Conservation (phyloP, 2,329 filamentous ascomycete species). For the Stylonectria norvegica region DNA sequence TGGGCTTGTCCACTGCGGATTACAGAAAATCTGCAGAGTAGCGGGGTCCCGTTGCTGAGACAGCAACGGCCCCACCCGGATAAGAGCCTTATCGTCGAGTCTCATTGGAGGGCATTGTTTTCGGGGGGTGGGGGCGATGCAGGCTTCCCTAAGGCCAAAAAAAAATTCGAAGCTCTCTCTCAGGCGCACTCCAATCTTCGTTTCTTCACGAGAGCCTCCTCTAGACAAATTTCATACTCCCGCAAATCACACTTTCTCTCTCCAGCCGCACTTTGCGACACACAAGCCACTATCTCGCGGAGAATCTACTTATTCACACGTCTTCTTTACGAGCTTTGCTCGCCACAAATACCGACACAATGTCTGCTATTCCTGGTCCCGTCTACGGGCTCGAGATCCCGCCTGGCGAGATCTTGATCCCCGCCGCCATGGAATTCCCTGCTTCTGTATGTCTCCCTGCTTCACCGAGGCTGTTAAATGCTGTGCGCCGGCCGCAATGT, state of each 20-base stretch:
- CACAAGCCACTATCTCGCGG: background rate
- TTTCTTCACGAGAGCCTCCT: constrained; percentile 19
- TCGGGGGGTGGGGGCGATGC: constrained; percentile 16
- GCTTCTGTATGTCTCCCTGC: constrained; percentile 64
- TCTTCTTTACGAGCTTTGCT: constrained; percentile 3
- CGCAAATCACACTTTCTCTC: constrained; percentile 6
- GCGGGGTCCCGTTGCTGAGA: constrained; percentile 30
- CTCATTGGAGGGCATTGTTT: constrained; percentile 24
- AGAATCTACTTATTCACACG: constrained; percentile 2
- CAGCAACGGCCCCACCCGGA: constrained; percentile 27
- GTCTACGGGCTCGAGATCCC: constrained; percentile 92
- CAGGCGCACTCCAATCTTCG: constrained; percentile 19
- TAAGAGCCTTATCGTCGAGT: constrained; percentile 30
- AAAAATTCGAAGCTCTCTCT: constrained; percentile 36
- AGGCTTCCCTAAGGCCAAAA: constrained; percentile 21
- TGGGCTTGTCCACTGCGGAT: too few relatives aligned
- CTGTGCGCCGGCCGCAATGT: constrained; percentile 1
- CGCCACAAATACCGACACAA: constrained; percentile 32
- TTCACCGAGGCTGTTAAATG: background rate
- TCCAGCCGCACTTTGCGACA: constrained; percentile 1
- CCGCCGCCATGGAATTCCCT: constrained; percentile 73
- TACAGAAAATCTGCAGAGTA: too few relatives aligned
- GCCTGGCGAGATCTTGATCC: constrained; percentile 76
- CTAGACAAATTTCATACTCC: constrained; percentile 12
- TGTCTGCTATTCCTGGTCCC: constrained; percentile 65